These are phyloP conservation scores for Circinella minor DNA, from an alignment of 371 early-diverging fungal genomes.

Conservation along the genomic window DNA sequence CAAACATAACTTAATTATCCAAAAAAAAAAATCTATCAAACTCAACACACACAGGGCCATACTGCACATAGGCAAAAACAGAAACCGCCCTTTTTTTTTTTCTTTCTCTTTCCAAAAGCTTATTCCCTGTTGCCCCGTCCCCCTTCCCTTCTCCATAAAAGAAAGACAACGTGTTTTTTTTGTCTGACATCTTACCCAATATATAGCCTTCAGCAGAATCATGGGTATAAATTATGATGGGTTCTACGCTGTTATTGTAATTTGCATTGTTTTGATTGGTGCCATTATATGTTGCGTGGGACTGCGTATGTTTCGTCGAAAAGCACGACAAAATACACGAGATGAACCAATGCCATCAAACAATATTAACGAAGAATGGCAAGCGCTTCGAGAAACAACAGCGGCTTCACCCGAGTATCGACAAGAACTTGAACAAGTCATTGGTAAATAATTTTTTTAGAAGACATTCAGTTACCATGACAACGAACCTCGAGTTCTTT, in stretches of 20 bases:
- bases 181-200: too few relatives aligned
- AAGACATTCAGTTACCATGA: background rate
- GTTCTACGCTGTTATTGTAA: conserved; percentile 31
- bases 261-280: conserved; percentile 27
- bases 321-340: conserved; percentile 9
- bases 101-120: background rate
- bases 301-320: conserved; percentile 27
- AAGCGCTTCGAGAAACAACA: conserved; percentile 17
- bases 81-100: background rate
- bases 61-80: too few relatives aligned
- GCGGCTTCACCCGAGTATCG: conserved; percentile 13
- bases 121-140: too few relatives aligned
- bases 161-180: too few relatives aligned
- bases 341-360: background rate
- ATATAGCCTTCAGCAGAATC: background rate
- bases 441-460: conserved; percentile 12
- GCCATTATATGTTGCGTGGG: conserved; percentile 29
- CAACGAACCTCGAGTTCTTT: too few relatives aligned
- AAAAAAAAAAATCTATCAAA: too few relatives aligned
- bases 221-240: conserved; percentile 24
- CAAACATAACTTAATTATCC: too few relatives aligned
- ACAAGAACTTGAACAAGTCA: conserved; percentile 20
- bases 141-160: background rate
- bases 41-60: too few relatives aligned
- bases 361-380: conserved; percentile 27